phyloP scores from a whole-genome alignment of 75 land plant species.

The Gnetum montanum region DNA sequence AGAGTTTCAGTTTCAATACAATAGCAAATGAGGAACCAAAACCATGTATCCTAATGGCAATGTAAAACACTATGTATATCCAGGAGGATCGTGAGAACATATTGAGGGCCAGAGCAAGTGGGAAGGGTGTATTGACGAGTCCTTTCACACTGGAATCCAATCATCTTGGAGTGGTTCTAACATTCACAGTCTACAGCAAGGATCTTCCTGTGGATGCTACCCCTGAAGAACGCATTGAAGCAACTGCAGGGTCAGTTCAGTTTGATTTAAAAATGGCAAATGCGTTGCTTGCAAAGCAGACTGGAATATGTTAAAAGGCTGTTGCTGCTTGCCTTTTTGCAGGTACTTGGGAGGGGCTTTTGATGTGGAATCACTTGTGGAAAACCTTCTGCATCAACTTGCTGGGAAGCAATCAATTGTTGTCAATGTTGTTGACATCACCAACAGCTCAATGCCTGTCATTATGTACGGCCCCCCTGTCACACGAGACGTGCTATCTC shows the following conservation, averaged over 20 bases:
- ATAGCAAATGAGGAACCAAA: too few species aligned
- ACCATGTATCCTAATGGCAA: too few species aligned
- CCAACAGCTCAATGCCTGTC: constrained; percentile 40
- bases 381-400: constrained; percentile 68
- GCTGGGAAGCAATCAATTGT: constrained; percentile 64
- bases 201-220: constrained; percentile 75
- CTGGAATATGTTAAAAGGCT: too few species aligned
- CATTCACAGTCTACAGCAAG: constrained; percentile 73
- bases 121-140: constrained; percentile 81
- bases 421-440: constrained; percentile 77
- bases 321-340: too few species aligned
- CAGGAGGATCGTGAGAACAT: constrained; percentile 93
- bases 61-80: too few species aligned
- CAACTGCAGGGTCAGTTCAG: constrained; percentile 71
- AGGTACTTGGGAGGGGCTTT: constrained; percentile 75
- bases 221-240: constrained; percentile 60
- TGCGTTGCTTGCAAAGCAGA: too few species aligned
- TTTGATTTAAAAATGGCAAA: too few species aligned
- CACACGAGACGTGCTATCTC: constrained; percentile 16
- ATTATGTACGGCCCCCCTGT: constrained; percentile 65
- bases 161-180: constrained; percentile 81
- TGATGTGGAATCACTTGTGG: constrained; percentile 72
- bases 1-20: too few species aligned
- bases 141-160: constrained; percentile 73
- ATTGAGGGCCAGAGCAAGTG: constrained; percentile 73